Base-by-base conservation (phyloP, 2,329 filamentous ascomycete genomes). In the Calonectria henricotiae region DNA sequence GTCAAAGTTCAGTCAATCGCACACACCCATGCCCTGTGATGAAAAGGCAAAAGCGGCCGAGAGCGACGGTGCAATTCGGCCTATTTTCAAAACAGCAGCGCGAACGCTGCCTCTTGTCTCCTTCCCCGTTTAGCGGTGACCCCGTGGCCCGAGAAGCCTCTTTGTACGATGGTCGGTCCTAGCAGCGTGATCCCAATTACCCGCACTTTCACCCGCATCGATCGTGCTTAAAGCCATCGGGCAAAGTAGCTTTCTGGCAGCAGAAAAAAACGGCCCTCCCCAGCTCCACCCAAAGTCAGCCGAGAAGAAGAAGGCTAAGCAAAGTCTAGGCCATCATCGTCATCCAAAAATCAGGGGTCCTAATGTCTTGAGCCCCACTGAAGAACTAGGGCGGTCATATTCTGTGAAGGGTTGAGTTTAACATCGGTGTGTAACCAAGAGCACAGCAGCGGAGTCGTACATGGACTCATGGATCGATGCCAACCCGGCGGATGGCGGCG, bases 181-280 rank as follows among this genome's bases (percentile, higher is more conserved):
- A 20, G 23, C 47, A 25, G 17, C 46, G 17, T 62, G 54, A 65
- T 69, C 46, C 23, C 47, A 20, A 47, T 7, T 1, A 25, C 46
- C 37, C 8, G 11, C 23, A 20, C 54, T 61, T 46, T 62, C 39
- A 30, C 62, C 47, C 54, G 37, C 55, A 69, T 69, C 67, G 67
- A 69, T 69, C 55, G 46, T 39, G 25, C 23, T 27, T 66, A 47
- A 43, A 35, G 62, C 4, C 37, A 66, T 69, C 67, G 67, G 67
- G 17, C n/a, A 46, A 65, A 65, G 55, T 47, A 54, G 46, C 62
- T 69, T 44, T 30, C 35, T 30, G 47, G 27, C 27, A 30, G 41
- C 30, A 37, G 23, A 13, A 61, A 37, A 46, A 65, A 68, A 65
- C 44, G 62, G 62, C 46, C 25, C 17, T 17, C 47, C 49, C 25